phyloP scores from a whole-genome alignment of 257 asterid species.

The Solanum rostratum region DNA sequence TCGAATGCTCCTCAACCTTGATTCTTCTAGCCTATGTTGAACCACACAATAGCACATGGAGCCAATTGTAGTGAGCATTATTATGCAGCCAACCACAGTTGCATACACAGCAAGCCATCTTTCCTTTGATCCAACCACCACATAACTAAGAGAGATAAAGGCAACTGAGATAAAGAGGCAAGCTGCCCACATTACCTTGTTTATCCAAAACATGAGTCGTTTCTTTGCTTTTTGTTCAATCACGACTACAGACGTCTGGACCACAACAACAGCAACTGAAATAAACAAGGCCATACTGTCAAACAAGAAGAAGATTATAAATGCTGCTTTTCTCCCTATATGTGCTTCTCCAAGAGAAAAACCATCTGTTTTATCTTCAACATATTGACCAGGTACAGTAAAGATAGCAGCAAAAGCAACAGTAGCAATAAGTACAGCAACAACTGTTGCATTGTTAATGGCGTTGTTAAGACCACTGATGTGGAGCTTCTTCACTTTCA shows the following conservation, averaged over 20 bases:
- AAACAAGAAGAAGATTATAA: slow-evolving; percentile 65
- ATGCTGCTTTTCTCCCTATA: slow-evolving; percentile 60
- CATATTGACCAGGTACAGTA: slow-evolving; percentile 90
- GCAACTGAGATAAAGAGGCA: slow-evolving; percentile 77
- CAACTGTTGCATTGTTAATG: slow-evolving; percentile 83
- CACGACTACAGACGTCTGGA: slow-evolving; percentile 88
- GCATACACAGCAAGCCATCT: slow-evolving; percentile 78
- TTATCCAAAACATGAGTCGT: slow-evolving; percentile 80
- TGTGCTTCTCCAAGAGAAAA: slow-evolving; percentile 64
- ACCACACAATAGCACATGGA: slow-evolving; percentile 87
- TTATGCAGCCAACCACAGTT: slow-evolving; percentile 63
- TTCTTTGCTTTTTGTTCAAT: slow-evolving; percentile 85
- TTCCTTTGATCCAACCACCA: slow-evolving; percentile 70
- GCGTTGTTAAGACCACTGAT: slow-evolving; percentile 92
- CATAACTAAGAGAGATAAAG: slow-evolving; percentile 68
- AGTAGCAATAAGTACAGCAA: slow-evolving; percentile 89
- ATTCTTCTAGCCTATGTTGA: slow-evolving; percentile 69
- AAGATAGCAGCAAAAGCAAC: slow-evolving; percentile 94
- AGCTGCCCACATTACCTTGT: slow-evolving; percentile 97
- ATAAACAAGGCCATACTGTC: slow-evolving; percentile 80
- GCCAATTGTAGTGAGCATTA: slow-evolving; percentile 82
- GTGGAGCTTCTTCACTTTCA: slow-evolving; percentile 91
- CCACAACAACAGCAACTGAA: slow-evolving; percentile 92
- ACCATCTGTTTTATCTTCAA: slow-evolving; percentile 26
- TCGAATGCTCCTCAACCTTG: slow-evolving; percentile 61